phyloP scores from a whole-genome alignment of 2,329 filamentous ascomycete genomes.

The Claviceps cyperi region DNA sequence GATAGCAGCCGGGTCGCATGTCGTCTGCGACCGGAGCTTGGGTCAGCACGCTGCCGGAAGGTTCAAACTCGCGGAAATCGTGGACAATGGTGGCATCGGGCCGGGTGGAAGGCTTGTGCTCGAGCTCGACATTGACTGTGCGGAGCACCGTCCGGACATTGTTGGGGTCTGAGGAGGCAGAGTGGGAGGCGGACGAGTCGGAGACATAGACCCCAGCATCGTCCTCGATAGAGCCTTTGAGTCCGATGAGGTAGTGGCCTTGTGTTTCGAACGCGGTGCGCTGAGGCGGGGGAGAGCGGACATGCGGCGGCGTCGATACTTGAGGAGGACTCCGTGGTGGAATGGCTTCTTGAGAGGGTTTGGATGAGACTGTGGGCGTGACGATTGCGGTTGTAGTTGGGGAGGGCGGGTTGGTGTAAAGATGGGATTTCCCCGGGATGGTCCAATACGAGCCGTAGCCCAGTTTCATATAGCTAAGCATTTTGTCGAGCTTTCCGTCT shows the following conservation, averaged over 20 bases:
- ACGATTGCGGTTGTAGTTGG: conserved; percentile 4
- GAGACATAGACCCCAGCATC: conserved; percentile 13
- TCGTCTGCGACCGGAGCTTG: conserved; percentile 21
- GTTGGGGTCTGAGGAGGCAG: conserved; percentile 22
- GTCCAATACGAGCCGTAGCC: conserved; percentile 56
- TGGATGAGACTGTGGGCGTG: conserved; percentile 4
- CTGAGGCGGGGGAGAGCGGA: conserved; percentile 6
- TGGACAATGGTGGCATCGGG: conserved; percentile 30
- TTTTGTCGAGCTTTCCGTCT: conserved; percentile 33
- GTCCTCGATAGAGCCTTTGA: conserved; percentile 49
- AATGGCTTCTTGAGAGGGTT: background rate
- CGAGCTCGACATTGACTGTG: conserved; percentile 52
- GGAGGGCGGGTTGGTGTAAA: conserved; percentile 7
- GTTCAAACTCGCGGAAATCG: conserved; percentile 30
- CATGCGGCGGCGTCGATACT: background rate
- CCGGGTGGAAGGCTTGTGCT: conserved; percentile 24
- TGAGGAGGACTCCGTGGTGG: background rate
- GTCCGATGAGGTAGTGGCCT: conserved; percentile 50
- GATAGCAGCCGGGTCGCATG: conserved; percentile 17
- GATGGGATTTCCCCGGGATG: conserved; percentile 18
- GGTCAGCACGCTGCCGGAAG: conserved; percentile 20
- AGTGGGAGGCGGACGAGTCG: conserved; percentile 13
- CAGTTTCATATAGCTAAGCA: conserved; percentile 51
- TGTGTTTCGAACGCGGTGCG: conserved; percentile 15
- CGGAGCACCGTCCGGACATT: conserved; percentile 46